Evolutionary conservation across 2,329 filamentous ascomycete species (phyloP).

Genomic region (Botrytis elliptica): DNA sequence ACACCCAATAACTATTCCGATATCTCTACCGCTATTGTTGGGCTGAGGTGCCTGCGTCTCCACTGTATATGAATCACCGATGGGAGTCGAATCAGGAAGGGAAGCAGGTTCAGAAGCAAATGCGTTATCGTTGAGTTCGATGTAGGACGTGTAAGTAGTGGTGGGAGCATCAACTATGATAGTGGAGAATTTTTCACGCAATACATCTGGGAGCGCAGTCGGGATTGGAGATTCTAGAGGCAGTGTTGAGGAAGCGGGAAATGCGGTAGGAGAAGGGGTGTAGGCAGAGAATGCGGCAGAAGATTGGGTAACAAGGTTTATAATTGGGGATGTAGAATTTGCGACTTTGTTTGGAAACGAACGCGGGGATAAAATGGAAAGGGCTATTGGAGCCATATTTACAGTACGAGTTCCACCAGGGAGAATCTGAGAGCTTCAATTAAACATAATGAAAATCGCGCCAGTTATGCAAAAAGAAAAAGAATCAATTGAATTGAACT

Average conservation of each 20-base stretch:
- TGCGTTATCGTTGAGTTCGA: slow-evolving; percentile 6
- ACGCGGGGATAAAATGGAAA: slow-evolving; percentile 2
- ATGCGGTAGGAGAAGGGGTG: neutral
- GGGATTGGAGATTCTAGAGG: neutral
- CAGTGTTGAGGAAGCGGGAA: neutral
- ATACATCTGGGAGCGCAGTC: neutral
- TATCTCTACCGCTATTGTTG: neutral
- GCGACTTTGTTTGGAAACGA: neutral
- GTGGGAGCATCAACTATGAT: slow-evolving; percentile 3
- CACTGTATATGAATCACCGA: neutral
- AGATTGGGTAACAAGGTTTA: neutral
- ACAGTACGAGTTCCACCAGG: neutral
- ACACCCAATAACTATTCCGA: slow-evolving; percentile 11
- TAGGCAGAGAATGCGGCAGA: neutral
- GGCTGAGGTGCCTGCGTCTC: neutral
- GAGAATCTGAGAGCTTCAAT: neutral
- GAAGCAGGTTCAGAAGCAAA: neutral
- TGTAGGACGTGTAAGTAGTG: slow-evolving; percentile 6
- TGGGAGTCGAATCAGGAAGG: neutral
- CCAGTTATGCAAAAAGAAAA: neutral
- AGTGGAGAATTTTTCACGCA: slow-evolving; percentile 3
- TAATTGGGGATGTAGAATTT: neutral
- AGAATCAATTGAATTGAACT: slow-evolving; percentile 4
- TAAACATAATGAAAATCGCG: neutral
- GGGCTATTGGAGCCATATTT: slow-evolving; percentile 6